Conservation (phyloP, 495 filamentous ascomycete genomes). For the Lichina pygmaea region DNA sequence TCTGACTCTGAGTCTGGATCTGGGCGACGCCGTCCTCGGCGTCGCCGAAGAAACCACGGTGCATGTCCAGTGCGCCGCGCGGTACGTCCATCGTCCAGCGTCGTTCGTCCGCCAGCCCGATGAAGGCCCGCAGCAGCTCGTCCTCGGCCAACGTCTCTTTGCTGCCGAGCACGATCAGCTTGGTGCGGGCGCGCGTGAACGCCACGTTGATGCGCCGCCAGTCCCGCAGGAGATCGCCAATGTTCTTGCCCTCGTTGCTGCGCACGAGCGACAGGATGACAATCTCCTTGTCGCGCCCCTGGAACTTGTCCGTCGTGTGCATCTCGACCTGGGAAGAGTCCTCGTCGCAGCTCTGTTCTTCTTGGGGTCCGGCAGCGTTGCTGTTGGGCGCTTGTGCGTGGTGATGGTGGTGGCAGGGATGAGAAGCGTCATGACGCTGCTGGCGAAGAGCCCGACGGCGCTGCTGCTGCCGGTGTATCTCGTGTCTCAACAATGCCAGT, state of each 20-base stretch:
- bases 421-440: slow-evolving; percentile 2
- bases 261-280: slow-evolving; percentile 67
- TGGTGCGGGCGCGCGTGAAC: slow-evolving; percentile 71
- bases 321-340: slow-evolving; percentile 37
- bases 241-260: slow-evolving; percentile 47
- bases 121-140: slow-evolving; percentile 44
- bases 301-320: slow-evolving; percentile 89
- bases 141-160: slow-evolving; percentile 43
- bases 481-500: slow-evolving; percentile 27
- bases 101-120: slow-evolving; percentile 24
- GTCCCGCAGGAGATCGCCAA: slow-evolving; percentile 76
- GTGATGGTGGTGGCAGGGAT: slow-evolving; percentile 11
- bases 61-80: not conserved
- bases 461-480: slow-evolving; percentile 14
- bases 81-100: slow-evolving; percentile 8
- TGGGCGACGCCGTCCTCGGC: not conserved
- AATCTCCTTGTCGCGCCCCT: slow-evolving; percentile 84
- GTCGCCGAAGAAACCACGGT: not conserved
- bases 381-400: slow-evolving; percentile 7
- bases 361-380: slow-evolving; percentile 17
- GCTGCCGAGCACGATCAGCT: slow-evolving; percentile 69
- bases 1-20: not conserved
- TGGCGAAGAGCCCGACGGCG: no score
- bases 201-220: slow-evolving; percentile 90
- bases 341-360: not conserved